Evolutionary conservation across 345 rosid genomes (phyloP).

Genomic region (Brassica incana): DNA sequence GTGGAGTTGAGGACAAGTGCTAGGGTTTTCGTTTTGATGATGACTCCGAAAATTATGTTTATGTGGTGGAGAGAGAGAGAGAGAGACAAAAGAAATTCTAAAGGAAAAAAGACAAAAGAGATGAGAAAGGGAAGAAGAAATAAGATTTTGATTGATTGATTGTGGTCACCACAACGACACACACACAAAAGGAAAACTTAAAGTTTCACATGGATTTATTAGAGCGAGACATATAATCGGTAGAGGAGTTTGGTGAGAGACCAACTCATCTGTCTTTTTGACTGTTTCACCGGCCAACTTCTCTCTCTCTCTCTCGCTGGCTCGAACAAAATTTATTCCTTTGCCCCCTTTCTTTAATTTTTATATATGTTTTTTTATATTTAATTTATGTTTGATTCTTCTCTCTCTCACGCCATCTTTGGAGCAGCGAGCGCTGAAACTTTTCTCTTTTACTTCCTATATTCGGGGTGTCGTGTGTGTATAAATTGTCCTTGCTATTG

Average conservation of each 20-base stretch:
- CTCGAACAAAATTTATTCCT: neutral
- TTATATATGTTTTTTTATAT: too few relatives aligned
- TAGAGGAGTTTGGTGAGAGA: constrained; percentile 11
- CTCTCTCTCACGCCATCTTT: too few relatives aligned
- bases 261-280: constrained; percentile 32
- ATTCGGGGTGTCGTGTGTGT: too few relatives aligned
- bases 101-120: neutral
- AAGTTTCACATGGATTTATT: neutral
- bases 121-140: neutral
- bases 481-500: too few relatives aligned
- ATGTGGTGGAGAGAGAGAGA: constrained; percentile 31
- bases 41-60: neutral
- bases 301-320: neutral
- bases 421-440: too few relatives aligned
- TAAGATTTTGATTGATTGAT: neutral
- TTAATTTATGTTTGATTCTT: too few relatives aligned
- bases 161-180: neutral
- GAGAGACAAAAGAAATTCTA: neutral
- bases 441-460: too few relatives aligned
- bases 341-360: neutral
- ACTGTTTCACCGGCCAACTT: constrained; percentile 31
- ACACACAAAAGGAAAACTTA: neutral
- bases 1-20: neutral
- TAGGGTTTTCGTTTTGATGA: neutral
- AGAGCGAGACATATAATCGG: neutral